Base-by-base conservation (phyloP, 2,329 filamentous ascomycete species). In the Penicillium sp. region DNA sequence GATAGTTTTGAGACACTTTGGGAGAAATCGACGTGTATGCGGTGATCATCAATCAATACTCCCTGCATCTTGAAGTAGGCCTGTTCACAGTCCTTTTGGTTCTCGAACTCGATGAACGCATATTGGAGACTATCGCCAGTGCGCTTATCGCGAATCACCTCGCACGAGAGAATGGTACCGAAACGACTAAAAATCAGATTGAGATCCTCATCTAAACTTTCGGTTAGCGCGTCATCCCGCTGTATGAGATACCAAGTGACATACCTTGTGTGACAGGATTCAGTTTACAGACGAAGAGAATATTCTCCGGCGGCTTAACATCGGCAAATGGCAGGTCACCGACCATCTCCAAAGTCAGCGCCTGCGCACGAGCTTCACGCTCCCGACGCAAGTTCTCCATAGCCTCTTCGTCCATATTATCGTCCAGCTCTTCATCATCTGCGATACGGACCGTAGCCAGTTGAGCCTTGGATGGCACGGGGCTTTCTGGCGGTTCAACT, bases 31-130 rank as follows among this genome's bases (percentile, higher is more conserved):
- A 99, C 94, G 68, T 99, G 94, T 58, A 99, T 99, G 34, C 94
- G 87, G 59, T 96, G 90, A 64, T 99, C 94, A 66, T 99, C 94
- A 59, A 99, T 97, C 49, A 99, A 77, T 1, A 97, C 93, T 2
- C 88, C 91, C 71, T 99, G 91, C 94, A 99, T 99, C 76, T 99
- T 99, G 78, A 95, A 94, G 68, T 97, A 99, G 2, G 94, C 94
- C 46, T 90, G 85, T 74, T 99, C 94, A 70, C 94, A 97, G 46
- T 93, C 89, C 60, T 88, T 84, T 74, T 97, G 94, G 49, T 95
- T 89, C 52, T 93, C 90, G 65, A 93, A 99, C 70, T 99, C 94
- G 66, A 99, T 95, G 63, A 99, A 99, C 1, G 94, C 91, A 68
- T 99, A 99, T 70, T 99, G 94, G 42, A 99, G 76, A 66, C 91